A percentile compares a stretch with the other conserved stretches of the same genome.
phyloP scores from a whole-genome alignment of 352 stramenopile species.

The Phytophthora pinifolia region DNA sequence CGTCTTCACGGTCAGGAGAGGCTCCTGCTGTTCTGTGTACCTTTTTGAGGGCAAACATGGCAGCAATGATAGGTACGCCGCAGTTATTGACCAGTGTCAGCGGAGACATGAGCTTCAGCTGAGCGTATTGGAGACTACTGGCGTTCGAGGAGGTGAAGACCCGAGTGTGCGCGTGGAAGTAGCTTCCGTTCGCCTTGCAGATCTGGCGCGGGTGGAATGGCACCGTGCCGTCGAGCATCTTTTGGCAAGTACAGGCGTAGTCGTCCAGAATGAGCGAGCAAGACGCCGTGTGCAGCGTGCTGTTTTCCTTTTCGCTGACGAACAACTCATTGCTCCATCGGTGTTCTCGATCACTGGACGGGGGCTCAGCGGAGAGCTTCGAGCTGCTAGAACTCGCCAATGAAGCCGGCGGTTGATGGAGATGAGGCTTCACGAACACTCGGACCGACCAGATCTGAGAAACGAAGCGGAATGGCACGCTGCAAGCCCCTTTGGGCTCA shows the following conservation, averaged over 20 bases:
- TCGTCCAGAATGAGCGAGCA: slow-evolving; percentile 72
- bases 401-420: slow-evolving; percentile 10
- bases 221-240: slow-evolving; percentile 76
- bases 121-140: slow-evolving; percentile 65
- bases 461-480: slow-evolving; percentile 69
- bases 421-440: slow-evolving; percentile 64
- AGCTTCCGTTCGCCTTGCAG: slow-evolving; percentile 69
- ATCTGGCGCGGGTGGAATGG: slow-evolving; percentile 71
- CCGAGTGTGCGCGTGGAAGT: slow-evolving; percentile 63
- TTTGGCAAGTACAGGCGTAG: slow-evolving; percentile 74
- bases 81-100: slow-evolving; percentile 83
- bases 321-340: slow-evolving; percentile 86
- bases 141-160: slow-evolving; percentile 70
- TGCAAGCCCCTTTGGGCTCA: slow-evolving; percentile 58
- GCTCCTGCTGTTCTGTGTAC: slow-evolving; percentile 50
- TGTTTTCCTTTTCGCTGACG: slow-evolving; percentile 67
- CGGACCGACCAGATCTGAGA: slow-evolving; percentile 52
- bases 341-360: slow-evolving; percentile 40
- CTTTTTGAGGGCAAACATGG: slow-evolving; percentile 85
- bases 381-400: background rate
- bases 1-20: slow-evolving; percentile 59
- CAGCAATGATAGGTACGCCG: slow-evolving; percentile 57
- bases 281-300: slow-evolving; percentile 54
- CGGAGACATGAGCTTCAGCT: slow-evolving; percentile 63
- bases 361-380: slow-evolving; percentile 15